Percentiles rank a stretch among this genome's conserved stretches.
Conservation (phyloP, 805 yeast species). For the Candida chilensis region DNA sequence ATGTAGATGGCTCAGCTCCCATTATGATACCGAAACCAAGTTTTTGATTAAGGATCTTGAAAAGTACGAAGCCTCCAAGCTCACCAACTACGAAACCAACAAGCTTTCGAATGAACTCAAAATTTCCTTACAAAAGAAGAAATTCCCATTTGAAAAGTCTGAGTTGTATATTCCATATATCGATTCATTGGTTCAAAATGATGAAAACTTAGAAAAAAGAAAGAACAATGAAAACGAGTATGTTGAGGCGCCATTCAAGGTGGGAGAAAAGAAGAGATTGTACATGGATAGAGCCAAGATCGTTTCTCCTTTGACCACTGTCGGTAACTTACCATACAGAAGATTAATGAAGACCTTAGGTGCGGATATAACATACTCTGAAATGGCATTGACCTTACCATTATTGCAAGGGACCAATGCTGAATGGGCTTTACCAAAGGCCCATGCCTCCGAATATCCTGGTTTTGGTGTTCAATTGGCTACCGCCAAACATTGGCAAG, state of each 20-base stretch:
- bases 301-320: slow-evolving; percentile 93
- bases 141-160: slow-evolving; percentile 48
- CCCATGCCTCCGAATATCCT: slow-evolving; percentile 73
- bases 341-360: slow-evolving; percentile 85
- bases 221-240: slow-evolving; percentile 36
- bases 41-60: slow-evolving; percentile 35
- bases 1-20: slow-evolving; percentile 84
- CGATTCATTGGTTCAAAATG: slow-evolving; percentile 47
- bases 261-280: slow-evolving; percentile 74
- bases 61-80: slow-evolving; percentile 19
- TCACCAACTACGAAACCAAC: slow-evolving; percentile 52
- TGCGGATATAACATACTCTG: slow-evolving; percentile 89
- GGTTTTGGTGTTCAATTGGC: slow-evolving; percentile 95
- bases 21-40: slow-evolving; percentile 39
- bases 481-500: slow-evolving; percentile 87
- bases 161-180: slow-evolving; percentile 53
- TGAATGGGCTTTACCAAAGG: slow-evolving; percentile 96
- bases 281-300: slow-evolving; percentile 70
- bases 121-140: slow-evolving; percentile 47
- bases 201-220: slow-evolving; percentile 9
- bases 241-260: slow-evolving; percentile 67
- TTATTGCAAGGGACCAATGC: slow-evolving; percentile 83
- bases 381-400: slow-evolving; percentile 89
- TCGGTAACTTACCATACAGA: slow-evolving; percentile 93
- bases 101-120: slow-evolving; percentile 39